Percentiles rank a stretch among this genome's conserved stretches.
Conservation (phyloP, 257 asterid genomes). For the Orobanche coerulescens region DNA sequence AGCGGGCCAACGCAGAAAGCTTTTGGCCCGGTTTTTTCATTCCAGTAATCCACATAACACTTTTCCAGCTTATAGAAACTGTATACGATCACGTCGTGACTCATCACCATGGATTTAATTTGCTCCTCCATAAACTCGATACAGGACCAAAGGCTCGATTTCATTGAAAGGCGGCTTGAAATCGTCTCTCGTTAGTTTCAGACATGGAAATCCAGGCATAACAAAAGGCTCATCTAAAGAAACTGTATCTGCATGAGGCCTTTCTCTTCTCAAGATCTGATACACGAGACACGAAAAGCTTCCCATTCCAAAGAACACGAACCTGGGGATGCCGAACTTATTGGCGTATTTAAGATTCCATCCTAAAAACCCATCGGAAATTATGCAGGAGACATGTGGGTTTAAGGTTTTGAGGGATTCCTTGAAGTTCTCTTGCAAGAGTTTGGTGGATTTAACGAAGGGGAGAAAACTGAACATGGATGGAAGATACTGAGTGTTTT, state of each 20-base stretch:
- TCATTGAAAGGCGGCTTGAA: slow-evolving; percentile 45
- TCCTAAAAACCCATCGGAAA: slow-evolving; percentile 56
- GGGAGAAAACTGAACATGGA: slow-evolving; percentile 28
- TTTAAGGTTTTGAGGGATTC: slow-evolving; percentile 26
- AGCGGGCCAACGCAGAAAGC: slow-evolving; percentile 62
- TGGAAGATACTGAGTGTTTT: slow-evolving; percentile 53
- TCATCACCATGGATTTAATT: slow-evolving; percentile 22
- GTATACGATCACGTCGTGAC: slow-evolving; percentile 51
- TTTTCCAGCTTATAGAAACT: slow-evolving; percentile 44
- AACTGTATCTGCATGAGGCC: slow-evolving; percentile 32
- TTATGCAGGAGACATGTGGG: slow-evolving; percentile 42
- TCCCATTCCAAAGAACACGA: slow-evolving; percentile 49
- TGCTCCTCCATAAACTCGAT: slow-evolving; percentile 46
- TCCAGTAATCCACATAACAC: slow-evolving; percentile 41
- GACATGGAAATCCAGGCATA: slow-evolving; percentile 33
- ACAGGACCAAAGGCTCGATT: slow-evolving; percentile 42
- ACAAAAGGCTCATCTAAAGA: slow-evolving; percentile 37
- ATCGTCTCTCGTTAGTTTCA: slow-evolving; percentile 46
- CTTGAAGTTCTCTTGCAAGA: slow-evolving; percentile 49
- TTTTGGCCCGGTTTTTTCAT: slow-evolving; percentile 38
- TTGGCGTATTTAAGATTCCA: slow-evolving; percentile 53
- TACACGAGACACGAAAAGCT: slow-evolving; percentile 39
- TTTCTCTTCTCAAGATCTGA: slow-evolving; percentile 24
- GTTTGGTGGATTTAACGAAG: slow-evolving; percentile 38
- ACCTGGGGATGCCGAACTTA: slow-evolving; percentile 37